These are phyloP conservation scores for Talaromyces sp. DNA, from an alignment of 2,329 filamentous ascomycete genomes.

Conservation along the genomic window DNA sequence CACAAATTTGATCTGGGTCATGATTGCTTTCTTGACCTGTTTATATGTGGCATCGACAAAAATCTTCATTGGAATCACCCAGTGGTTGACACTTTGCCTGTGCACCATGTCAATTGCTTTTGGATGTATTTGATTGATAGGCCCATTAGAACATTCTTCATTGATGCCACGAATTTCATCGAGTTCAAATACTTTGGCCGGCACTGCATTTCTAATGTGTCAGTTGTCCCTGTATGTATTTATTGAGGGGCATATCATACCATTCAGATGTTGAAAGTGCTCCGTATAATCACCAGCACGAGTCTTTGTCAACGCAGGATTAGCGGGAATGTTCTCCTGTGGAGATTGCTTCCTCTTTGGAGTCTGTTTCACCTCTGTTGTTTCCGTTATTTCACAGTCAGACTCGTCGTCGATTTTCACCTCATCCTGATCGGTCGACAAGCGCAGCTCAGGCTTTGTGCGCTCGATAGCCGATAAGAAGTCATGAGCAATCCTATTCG, in stretches of 20 bases:
- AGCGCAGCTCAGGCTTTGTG: constrained; percentile 37
- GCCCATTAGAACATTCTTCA: constrained; percentile 49
- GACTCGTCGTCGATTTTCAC: constrained; percentile 19
- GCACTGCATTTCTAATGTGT: constrained; percentile 6
- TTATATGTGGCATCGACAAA: constrained; percentile 31
- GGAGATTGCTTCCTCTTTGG: background rate
- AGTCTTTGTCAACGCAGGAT: background rate
- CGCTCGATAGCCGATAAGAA: constrained; percentile 49
- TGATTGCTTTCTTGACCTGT: constrained; percentile 31
- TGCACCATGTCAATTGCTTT: constrained; percentile 58
- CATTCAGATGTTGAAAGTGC: constrained; percentile 22
- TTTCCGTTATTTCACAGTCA: constrained; percentile 23
- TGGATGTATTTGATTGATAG: constrained; percentile 54
- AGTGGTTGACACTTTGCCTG: constrained; percentile 53
- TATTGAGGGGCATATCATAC: background rate
- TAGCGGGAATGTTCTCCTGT: background rate
- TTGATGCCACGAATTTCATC: constrained; percentile 52
- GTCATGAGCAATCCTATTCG: constrained; percentile 43
- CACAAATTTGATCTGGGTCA: constrained; percentile 44
- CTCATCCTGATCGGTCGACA: constrained; percentile 21
- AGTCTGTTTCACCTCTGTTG: background rate
- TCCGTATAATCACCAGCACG: constrained; percentile 14
- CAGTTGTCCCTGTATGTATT: background rate
- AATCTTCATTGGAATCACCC: constrained; percentile 50
- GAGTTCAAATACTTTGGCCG: constrained; percentile 25